Conservation (phyloP, 169 alveolate genomes). For the Plasmodium reichenowi region DNA sequence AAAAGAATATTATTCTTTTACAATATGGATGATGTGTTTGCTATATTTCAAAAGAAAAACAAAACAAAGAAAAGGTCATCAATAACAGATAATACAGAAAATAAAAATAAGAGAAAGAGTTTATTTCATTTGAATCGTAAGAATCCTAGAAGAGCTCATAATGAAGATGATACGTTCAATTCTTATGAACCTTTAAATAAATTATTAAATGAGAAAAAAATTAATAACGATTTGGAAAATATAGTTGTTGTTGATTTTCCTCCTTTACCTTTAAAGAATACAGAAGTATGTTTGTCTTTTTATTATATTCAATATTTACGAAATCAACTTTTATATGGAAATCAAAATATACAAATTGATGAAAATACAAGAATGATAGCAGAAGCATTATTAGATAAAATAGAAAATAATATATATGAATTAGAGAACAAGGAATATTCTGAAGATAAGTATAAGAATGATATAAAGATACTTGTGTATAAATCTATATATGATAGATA, state of each 20-base stretch:
- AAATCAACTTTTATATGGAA: slow-evolving; percentile 76
- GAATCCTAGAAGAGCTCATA: slow-evolving; percentile 74
- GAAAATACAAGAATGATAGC: slow-evolving; percentile 73
- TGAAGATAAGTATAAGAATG: slow-evolving; percentile 54
- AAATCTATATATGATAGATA: slow-evolving; percentile 72
- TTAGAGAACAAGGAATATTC: slow-evolving; percentile 6
- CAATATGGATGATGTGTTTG: slow-evolving; percentile 59
- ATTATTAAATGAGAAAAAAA: not conserved
- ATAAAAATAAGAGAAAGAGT: slow-evolving; percentile 25
- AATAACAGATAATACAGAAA: slow-evolving; percentile 22
- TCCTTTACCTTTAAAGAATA: slow-evolving; percentile 63
- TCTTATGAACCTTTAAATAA: not conserved
- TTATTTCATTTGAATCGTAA: slow-evolving; percentile 42
- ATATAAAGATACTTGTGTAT: slow-evolving; percentile 41
- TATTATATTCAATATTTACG: slow-evolving; percentile 63
- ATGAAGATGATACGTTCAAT: slow-evolving; percentile 59
- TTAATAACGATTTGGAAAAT: slow-evolving; percentile 56
- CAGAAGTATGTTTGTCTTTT: slow-evolving; percentile 68
- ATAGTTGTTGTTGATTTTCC: slow-evolving; percentile 55
- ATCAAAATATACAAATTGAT: slow-evolving; percentile 54
- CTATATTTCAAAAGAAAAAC: slow-evolving; percentile 37
- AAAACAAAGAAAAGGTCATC: slow-evolving; percentile 52
- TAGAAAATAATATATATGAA: slow-evolving; percentile 52
- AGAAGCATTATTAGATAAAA: slow-evolving; percentile 60
- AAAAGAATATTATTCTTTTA: not conserved